Percentiles rank a stretch among this genome's conserved stretches.
phyloP scores from a whole-genome alignment of 148 eudicot genomes.

The Chenopodium quinoa region DNA sequence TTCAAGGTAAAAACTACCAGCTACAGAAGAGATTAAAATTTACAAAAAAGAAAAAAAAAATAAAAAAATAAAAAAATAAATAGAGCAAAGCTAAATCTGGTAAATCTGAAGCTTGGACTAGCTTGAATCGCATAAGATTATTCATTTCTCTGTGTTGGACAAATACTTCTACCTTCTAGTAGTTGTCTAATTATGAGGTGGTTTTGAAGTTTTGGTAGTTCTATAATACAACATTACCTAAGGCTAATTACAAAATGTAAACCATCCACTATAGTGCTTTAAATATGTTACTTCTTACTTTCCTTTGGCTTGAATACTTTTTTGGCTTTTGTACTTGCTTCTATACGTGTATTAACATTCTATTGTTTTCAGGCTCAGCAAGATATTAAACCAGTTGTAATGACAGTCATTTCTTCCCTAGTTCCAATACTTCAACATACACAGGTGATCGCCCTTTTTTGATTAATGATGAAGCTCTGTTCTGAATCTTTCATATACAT shows the following conservation, averaged over 20 bases:
- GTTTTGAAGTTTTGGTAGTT: background rate
- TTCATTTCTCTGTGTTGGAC: background rate
- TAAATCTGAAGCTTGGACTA: background rate
- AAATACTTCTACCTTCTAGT: background rate
- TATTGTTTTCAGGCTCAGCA: conserved; percentile 64
- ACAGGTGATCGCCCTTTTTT: conserved; percentile 49
- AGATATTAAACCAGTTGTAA: conserved; percentile 75
- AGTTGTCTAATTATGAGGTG: background rate
- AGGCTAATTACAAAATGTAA: background rate
- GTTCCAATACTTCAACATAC: conserved; percentile 90
- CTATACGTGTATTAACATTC: background rate
- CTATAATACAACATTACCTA: background rate
- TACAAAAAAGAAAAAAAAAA: too few relatives aligned
- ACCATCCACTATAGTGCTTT: background rate
- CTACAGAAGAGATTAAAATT: background rate
- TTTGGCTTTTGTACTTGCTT: background rate
- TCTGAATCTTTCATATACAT: conserved; percentile 3
- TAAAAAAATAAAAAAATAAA: too few relatives aligned
- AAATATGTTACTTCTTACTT: background rate
- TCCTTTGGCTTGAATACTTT: background rate
- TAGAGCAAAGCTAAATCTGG: background rate
- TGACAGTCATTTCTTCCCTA: conserved; percentile 74
- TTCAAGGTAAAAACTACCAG: background rate
- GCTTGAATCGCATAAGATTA: background rate
- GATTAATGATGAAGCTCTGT: conserved; percentile 4